Base-by-base conservation (phyloP, 2,329 filamentous ascomycete genomes). In the Calonectria fujianensis region DNA sequence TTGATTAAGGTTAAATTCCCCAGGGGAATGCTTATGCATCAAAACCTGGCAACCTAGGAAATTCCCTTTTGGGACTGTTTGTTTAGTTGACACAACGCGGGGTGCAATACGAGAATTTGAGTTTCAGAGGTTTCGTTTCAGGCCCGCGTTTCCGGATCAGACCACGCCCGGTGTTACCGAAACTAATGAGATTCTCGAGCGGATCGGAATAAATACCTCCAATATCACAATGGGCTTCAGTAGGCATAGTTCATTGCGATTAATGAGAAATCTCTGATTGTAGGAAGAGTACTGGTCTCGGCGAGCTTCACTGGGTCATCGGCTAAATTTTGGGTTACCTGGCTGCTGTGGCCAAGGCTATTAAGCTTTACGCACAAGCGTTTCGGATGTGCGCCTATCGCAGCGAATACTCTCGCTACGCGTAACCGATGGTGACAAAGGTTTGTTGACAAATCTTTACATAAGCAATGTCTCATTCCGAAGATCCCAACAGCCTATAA, bases 41-140 rank as follows among this genome's bases (percentile, higher is more conserved):
- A 48, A 4, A 24, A 1, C 20, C 10, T 48, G 4, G 10, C 5
- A 52, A 29, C 31, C 27, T 52, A 4, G 50, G 24, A 52, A 18
- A 31, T 52, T 48, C 45, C n/a, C n/a, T 8, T 48, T 48, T 48
- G 24, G 45, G 45, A 4, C 9, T 48, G 2, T 24, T 48, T 48
- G 10, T 48, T 24, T 48, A 48, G 20, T 48, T 48, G n/a, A 48
- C 11, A 48, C 45, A 24, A 13, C 45, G 45, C n/a, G 45, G 45
- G 45, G 24, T 52, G 7, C 24, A 52, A 52, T 29, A 52, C 50
- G 50, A 52, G 50, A 31, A 52, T 52, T 52, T 52, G 27, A 52
- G 50, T 52, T 50, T 52, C 24, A 29, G 50, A 52, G 41, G 41
- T 48, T 48, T 48, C 7, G 50, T 31, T 29, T 31, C 50, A 16